Base-by-base conservation (phyloP, 805 yeast genomes). In the Priceomyces medius region DNA sequence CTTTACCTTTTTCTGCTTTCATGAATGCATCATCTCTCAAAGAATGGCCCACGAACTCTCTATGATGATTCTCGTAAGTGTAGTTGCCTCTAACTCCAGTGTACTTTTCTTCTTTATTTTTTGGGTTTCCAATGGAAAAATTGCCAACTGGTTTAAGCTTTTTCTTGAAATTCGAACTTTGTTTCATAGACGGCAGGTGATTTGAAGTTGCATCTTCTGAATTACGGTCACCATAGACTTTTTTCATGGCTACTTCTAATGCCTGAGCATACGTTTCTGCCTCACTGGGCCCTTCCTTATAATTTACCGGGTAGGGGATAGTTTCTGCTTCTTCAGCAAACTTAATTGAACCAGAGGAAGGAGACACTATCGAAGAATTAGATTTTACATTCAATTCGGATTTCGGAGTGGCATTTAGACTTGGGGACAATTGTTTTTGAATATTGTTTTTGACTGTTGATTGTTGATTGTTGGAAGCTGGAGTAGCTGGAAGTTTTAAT, bases 191-290 rank as follows among this genome's bases (percentile, higher is more conserved):
- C 4, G 32, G n/a, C 24, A 8, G 20, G 26, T 24, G n/a, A 38
- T 27, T 24, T 34, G 42, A n/a, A 12, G 27, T 5, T 19, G 17
- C 31, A 7, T 36, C 35, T 10, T 31, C 23, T 20, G 48, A 41
- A 12, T 40, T 44, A 26, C 47, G 31, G 34, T 59, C 64, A 4
- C 82, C 83, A 51, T 79, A 79, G 1, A 81, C 85, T 43, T 69
- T 78, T 44, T 67, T 71, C 55, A 71, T 63, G 0, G 87, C 86
- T 10, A 76, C 74, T 47, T 74, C 74, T 45, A 74, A 64, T 0
- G 86, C 86, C 47, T 64, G 63, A 16, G 67, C 68, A 49, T 80
- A 81, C 5, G 19, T 7, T 19, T 74, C 74, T 20, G 76, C 56
- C 19, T 19, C 33, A 18, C 28, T 38, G 26, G 26, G 13, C 21